A percentile compares a stretch with the other conserved stretches of the same genome.
Conservation (phyloP, 306 rosid species). For the Elaeagnus macrophylla region DNA sequence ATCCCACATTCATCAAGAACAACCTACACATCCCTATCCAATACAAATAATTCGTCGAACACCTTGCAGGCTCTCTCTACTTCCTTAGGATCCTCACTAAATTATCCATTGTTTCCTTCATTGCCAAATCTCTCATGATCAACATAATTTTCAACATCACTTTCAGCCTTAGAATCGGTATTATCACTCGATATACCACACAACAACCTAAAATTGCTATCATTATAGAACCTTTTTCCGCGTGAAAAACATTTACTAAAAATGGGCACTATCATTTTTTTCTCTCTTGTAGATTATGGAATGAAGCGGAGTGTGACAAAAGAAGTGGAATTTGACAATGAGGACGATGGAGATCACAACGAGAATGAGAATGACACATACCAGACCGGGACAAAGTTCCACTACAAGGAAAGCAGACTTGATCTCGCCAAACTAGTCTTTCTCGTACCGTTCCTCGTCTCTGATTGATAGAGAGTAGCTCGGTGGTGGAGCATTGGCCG, state of each 20-base stretch:
- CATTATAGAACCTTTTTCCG: constrained; percentile 13
- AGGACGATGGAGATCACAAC: constrained; percentile 47
- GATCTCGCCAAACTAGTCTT: constrained; percentile 27
- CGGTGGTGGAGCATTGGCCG: constrained; percentile 37
- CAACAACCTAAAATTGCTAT: constrained; percentile 19
- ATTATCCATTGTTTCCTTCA: constrained; percentile 17
- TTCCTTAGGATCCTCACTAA: constrained; percentile 44
- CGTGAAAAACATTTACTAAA: neutral
- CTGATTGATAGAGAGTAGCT: constrained; percentile 40
- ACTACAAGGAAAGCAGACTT: constrained; percentile 51
- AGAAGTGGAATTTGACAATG: constrained; percentile 59
- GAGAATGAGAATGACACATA: constrained; percentile 59
- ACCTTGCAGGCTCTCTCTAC: constrained; percentile 69
- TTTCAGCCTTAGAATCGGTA: constrained; percentile 32
- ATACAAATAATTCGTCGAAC: constrained; percentile 77
- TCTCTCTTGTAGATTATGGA: constrained; percentile 52
- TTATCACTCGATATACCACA: constrained; percentile 20
- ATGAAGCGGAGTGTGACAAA: constrained; percentile 78
- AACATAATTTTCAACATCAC: constrained; percentile 19
- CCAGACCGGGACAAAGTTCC: constrained; percentile 77
- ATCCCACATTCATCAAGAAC: constrained; percentile 75
- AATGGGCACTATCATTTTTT: constrained; percentile 33
- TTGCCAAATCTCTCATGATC: constrained; percentile 8
- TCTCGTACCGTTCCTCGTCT: constrained; percentile 33
- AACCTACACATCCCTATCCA: constrained; percentile 85